Conservation (phyloP, 2,329 filamentous ascomycete species). For the Colletotrichum kahawae region DNA sequence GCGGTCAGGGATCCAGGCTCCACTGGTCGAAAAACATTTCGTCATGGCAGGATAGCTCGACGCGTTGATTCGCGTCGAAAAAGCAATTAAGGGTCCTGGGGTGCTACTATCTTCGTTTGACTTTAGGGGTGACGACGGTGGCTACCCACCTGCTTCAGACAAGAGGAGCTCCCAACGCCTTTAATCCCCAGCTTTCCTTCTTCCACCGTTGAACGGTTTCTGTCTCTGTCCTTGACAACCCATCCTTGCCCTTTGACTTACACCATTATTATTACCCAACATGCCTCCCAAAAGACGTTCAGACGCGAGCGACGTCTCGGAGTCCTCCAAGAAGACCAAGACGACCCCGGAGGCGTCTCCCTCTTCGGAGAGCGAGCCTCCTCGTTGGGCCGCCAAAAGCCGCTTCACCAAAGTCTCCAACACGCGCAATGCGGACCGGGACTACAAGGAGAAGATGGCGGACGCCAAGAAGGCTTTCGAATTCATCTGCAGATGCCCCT, state of each 20-base stretch:
- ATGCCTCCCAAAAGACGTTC: slow-evolving; percentile 6
- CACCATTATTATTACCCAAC: background rate
- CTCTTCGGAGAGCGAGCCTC: background rate
- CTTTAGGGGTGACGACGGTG: background rate
- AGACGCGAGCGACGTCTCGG: background rate
- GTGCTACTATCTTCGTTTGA: background rate
- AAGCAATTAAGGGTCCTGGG: background rate
- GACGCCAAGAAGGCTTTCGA: slow-evolving; percentile 31
- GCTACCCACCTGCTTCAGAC: background rate
- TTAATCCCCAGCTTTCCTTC: background rate
- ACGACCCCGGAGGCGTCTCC: background rate
- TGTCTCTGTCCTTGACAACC: background rate
- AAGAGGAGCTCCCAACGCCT: background rate
- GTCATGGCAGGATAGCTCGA: background rate
- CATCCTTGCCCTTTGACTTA: background rate
- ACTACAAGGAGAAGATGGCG: slow-evolving; percentile 29
- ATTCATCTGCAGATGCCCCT: slow-evolving; percentile 32
- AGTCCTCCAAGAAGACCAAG: slow-evolving; percentile 1
- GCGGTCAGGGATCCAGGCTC: background rate
- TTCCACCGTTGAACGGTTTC: no score
- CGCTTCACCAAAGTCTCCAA: slow-evolving; percentile 37
- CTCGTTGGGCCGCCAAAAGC: slow-evolving; percentile 18
- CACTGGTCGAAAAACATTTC: background rate
- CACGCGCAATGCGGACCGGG: slow-evolving; percentile 36
- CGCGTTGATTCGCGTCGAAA: background rate